Conservation (phyloP, 805 yeast genomes). For the Cyberlindnera euphorbiiphila region DNA sequence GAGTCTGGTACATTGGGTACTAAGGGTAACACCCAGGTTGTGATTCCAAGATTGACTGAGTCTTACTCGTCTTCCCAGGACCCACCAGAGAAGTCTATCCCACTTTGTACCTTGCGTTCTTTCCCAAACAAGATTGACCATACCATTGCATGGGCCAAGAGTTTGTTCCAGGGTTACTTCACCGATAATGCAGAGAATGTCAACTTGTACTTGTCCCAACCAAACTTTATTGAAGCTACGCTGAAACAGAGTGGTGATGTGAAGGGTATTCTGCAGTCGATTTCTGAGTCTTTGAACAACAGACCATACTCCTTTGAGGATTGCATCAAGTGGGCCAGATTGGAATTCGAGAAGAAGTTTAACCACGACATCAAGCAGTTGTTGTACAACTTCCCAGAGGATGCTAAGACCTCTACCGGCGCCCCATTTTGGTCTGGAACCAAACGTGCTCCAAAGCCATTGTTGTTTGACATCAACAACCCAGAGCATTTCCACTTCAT, state of each 20-base stretch:
- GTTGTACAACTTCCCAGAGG: slow-evolving; percentile 90
- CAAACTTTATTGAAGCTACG: slow-evolving; percentile 87
- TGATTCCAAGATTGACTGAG: slow-evolving; percentile 90
- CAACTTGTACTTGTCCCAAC: slow-evolving; percentile 84
- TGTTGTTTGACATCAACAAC: slow-evolving; percentile 69
- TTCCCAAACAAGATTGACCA: slow-evolving; percentile 98
- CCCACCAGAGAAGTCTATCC: slow-evolving; percentile 98
- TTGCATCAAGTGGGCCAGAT: slow-evolving; percentile 92
- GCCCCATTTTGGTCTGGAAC: slow-evolving; percentile 98
- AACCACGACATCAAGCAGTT: slow-evolving; percentile 85
- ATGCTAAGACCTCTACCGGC: slow-evolving; percentile 85
- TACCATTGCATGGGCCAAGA: slow-evolving; percentile 99
- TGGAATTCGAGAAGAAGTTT: slow-evolving; percentile 81
- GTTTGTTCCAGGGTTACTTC: slow-evolving; percentile 88
- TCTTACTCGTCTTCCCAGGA: slow-evolving; percentile 95
- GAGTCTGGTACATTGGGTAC: slow-evolving; percentile 98
- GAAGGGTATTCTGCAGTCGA: slow-evolving; percentile 79
- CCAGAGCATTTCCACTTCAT: slow-evolving; percentile 79
- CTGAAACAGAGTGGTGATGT: slow-evolving; percentile 91
- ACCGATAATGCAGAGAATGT: slow-evolving; percentile 91
- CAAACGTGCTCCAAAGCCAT: slow-evolving; percentile 91
- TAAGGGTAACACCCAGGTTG: slow-evolving; percentile 96
- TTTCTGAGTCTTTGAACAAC: slow-evolving; percentile 65
- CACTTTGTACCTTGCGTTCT: slow-evolving; percentile 93
- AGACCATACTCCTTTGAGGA: slow-evolving; percentile 91